Evolutionary conservation across 148 eudicot species (phyloP).

Genomic region (Camellia sinensis): DNA sequence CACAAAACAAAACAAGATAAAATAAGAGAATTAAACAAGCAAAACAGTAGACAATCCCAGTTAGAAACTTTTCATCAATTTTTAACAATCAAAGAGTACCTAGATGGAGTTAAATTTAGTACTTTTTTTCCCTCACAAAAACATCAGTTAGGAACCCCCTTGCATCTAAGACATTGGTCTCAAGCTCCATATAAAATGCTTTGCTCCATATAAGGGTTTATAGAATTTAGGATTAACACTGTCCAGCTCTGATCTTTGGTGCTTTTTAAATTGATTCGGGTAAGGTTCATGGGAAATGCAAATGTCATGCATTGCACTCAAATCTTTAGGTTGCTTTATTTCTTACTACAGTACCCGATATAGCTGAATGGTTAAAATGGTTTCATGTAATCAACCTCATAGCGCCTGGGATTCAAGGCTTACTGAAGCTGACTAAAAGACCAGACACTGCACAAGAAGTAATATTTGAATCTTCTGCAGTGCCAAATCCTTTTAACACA

Average conservation of each 20-base stretch:
- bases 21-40: not conserved
- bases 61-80: not conserved
- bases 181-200: not conserved
- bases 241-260: not conserved
- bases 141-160: not conserved
- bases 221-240: not conserved
- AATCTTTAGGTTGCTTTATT: not conserved
- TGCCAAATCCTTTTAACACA: not conserved
- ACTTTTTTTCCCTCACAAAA: not conserved
- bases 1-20: not conserved
- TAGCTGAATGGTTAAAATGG: not conserved
- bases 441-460: not conserved
- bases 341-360: not conserved
- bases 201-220: not conserved
- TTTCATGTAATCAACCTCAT: not conserved
- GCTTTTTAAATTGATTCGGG: not conserved
- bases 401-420: not conserved
- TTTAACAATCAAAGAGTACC: not conserved
- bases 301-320: slow-evolving; percentile 6
- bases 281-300: not conserved
- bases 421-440: not conserved
- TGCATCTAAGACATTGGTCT: not conserved
- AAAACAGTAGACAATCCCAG: not conserved
- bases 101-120: not conserved
- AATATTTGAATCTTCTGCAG: not conserved